Conservation (phyloP, 2,329 filamentous ascomycete species). For the Xylariales sp. region DNA sequence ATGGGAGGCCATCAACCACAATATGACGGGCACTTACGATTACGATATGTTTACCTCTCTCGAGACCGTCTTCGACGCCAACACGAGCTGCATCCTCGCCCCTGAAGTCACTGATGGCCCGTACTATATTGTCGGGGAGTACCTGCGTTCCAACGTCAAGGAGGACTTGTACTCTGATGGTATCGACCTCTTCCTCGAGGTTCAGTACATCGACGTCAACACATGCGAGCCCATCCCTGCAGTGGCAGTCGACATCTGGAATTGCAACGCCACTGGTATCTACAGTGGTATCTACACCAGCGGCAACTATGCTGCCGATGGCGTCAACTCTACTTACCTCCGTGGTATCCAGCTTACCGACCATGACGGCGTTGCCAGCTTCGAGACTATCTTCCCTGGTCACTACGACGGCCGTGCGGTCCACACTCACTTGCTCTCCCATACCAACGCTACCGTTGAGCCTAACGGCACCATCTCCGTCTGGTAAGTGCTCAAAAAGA, state of each 20-base stretch:
- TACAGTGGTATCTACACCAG: constrained; percentile 27
- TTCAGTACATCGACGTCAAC: constrained; percentile 41
- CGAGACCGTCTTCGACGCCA: constrained; percentile 28
- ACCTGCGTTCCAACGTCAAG: constrained; percentile 38
- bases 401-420: constrained; percentile 32
- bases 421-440: constrained; percentile 35
- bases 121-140: constrained; percentile 41
- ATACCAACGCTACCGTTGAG: constrained; percentile 20
- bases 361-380: constrained; percentile 39
- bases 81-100: constrained; percentile 29
- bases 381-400: constrained; percentile 42
- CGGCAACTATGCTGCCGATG: constrained; percentile 23
- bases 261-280: constrained; percentile 34
- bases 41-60: constrained; percentile 27
- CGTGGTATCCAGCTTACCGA: constrained; percentile 44
- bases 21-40: constrained; percentile 20
- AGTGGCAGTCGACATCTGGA: constrained; percentile 40
- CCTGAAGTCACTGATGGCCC: constrained; percentile 32
- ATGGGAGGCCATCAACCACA: constrained; percentile 30
- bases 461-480: constrained; percentile 24
- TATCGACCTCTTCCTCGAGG: constrained; percentile 37
- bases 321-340: constrained; percentile 38
- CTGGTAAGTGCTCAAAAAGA: no score
- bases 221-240: constrained; percentile 39
- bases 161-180: constrained; percentile 33